These are phyloP conservation scores for Bonia amplexicaulis DNA, from an alignment of 176 grass and related monocot genomes.

Conservation along the genomic window DNA sequence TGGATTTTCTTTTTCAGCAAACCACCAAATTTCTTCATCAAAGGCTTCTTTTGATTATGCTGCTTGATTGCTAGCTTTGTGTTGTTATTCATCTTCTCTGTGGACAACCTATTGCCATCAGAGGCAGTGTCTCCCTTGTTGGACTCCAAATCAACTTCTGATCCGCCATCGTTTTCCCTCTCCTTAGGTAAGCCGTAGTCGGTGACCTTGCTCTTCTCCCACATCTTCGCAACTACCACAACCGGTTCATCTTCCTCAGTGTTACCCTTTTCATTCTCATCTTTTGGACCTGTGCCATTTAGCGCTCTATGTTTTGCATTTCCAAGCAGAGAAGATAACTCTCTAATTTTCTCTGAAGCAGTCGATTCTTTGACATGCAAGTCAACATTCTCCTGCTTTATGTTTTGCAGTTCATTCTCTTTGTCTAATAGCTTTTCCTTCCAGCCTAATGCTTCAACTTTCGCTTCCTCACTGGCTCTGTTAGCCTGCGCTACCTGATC, in stretches of 20 bases:
- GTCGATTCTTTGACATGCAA: slow-evolving; percentile 45
- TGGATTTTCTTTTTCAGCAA: slow-evolving; percentile 82
- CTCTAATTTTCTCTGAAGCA: slow-evolving; percentile 53
- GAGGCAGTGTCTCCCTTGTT: slow-evolving; percentile 41
- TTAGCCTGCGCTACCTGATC: slow-evolving; percentile 47
- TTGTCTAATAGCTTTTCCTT: slow-evolving; percentile 78
- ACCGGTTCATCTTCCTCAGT: slow-evolving; percentile 44
- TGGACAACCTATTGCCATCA: slow-evolving; percentile 39
- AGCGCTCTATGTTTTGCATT: slow-evolving; percentile 36
- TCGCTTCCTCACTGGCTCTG: slow-evolving; percentile 46
- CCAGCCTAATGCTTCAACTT: slow-evolving; percentile 41
- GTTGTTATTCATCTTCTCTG: slow-evolving; percentile 2
- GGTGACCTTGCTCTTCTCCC: slow-evolving; percentile 55
- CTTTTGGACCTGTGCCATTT: slow-evolving; percentile 32
- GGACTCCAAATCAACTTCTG: slow-evolving; percentile 54
- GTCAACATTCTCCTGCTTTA: slow-evolving; percentile 70
- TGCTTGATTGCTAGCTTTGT: slow-evolving; percentile 39
- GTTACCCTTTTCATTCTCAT: slow-evolving; percentile 39
- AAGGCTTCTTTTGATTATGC: slow-evolving; percentile 78
- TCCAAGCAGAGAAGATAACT: slow-evolving; percentile 42
- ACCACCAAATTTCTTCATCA: slow-evolving; percentile 76
- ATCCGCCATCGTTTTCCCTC: slow-evolving; percentile 36
- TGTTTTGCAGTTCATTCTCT: slow-evolving; percentile 62
- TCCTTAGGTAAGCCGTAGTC: slow-evolving; percentile 44
- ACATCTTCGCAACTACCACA: slow-evolving; percentile 45